A percentile compares a stretch with the other conserved stretches of the same genome.
Conservation (phyloP, 108 stramenopile genomes). For the Craspedostauros australis region DNA sequence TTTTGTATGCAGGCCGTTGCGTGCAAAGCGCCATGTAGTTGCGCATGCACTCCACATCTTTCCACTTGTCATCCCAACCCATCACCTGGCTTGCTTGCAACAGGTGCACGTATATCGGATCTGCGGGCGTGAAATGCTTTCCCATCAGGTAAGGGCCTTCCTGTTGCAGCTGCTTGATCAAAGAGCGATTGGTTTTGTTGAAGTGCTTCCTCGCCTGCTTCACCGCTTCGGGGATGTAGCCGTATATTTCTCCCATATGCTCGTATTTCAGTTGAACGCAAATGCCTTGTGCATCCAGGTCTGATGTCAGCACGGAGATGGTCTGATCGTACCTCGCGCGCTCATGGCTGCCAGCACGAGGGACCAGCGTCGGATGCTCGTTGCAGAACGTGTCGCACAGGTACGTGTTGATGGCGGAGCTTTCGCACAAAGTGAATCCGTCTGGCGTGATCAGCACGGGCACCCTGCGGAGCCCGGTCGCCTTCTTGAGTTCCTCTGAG, state of each 20-base stretch:
- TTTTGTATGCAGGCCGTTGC: conserved; percentile 31
- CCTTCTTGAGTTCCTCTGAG: conserved; percentile 18
- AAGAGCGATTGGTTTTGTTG: conserved; percentile 20
- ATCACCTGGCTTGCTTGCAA: conserved; percentile 63
- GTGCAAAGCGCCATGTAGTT: conserved; percentile 37
- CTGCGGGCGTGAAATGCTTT: conserved; percentile 55
- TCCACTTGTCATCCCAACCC: conserved; percentile 51
- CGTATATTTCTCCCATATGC: conserved; percentile 41
- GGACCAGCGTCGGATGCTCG: conserved; percentile 33
- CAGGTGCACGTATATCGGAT: conserved; percentile 68
- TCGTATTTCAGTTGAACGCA: conserved; percentile 79
- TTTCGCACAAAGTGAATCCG: conserved; percentile 55
- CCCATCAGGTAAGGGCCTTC: conserved; percentile 40
- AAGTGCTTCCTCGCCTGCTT: conserved; percentile 58
- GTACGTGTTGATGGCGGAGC: conserved; percentile 72
- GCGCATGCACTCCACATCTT: conserved; percentile 1
- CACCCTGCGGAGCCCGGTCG: conserved; percentile 70
- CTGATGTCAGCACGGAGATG: conserved; percentile 42
- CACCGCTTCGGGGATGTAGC: conserved; percentile 53
- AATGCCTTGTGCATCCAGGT: conserved; percentile 66
- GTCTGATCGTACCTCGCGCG: conserved; percentile 69
- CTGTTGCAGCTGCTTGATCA: conserved; percentile 29
- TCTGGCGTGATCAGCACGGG: conserved; percentile 49
- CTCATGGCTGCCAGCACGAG: conserved; percentile 43
- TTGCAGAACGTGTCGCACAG: conserved; percentile 53